phyloP scores from a whole-genome alignment of 1,284 basidiomycete species.

The Ceratobasidium sp. region DNA sequence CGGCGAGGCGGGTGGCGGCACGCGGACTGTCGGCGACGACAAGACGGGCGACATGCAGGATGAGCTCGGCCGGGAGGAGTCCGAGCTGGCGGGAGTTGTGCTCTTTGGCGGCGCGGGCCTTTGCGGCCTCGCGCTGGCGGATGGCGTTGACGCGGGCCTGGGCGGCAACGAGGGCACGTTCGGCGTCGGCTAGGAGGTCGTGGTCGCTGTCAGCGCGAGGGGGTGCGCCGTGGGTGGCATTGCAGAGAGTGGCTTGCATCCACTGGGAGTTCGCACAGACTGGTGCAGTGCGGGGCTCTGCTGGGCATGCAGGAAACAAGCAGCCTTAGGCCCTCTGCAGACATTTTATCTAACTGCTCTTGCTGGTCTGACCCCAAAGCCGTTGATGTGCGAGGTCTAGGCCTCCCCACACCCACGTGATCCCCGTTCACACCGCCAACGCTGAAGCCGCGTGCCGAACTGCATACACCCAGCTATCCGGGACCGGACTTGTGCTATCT shows the following conservation, averaged over 20 bases:
- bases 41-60: slow-evolving; percentile 29
- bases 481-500: no score
- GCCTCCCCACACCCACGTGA: slow-evolving; percentile 27
- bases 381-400: slow-evolving; percentile 29
- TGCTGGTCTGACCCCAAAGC: background rate
- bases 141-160: slow-evolving; percentile 15
- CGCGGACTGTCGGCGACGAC: slow-evolving; percentile 28
- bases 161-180: slow-evolving; percentile 12
- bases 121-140: slow-evolving; percentile 7
- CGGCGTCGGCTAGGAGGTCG: slow-evolving; percentile 22
- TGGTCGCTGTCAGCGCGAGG: slow-evolving; percentile 8
- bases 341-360: slow-evolving; percentile 19
- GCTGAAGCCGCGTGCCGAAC: background rate
- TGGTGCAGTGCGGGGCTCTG: background rate
- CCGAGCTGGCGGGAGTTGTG: slow-evolving; percentile 23
- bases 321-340: background rate
- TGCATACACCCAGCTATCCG: background rate
- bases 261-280: no score
- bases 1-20: slow-evolving; percentile 24
- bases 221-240: slow-evolving; percentile 13
- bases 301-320: slow-evolving; percentile 28
- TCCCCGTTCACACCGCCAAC: background rate
- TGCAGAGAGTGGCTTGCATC: slow-evolving; percentile 11
- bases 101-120: slow-evolving; percentile 20
- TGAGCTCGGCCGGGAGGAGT: slow-evolving; percentile 24